Evolutionary conservation across 371 early-diverging fungal species (phyloP), one percentile per base, ranked within the genome.

Genomic region (Rhizopus delemar): DNA sequence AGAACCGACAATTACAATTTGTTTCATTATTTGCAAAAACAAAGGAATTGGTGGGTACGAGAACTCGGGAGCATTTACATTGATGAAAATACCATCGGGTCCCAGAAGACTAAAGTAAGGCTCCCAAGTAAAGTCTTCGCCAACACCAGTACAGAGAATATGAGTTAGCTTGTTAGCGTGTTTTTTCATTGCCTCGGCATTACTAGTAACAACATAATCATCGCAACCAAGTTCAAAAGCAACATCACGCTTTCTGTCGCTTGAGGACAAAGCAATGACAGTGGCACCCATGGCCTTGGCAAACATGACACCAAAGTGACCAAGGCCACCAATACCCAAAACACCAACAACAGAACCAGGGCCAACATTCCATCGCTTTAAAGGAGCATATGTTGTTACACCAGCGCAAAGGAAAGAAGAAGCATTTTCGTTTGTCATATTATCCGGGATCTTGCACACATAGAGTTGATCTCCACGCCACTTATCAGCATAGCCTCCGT

Each of bases 231-330:
- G 65, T 1, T 56, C 56, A 5, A 56, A 56, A n/a, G 76, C 76
- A 46, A 69, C 70, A 0, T 68, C 63, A 22, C 62, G 64, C 56
- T 75, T 75, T 11, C 66, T 55, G 22, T 70, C 68, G 0, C 65
- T 71, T 33, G 48, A 39, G 9, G 70, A 70, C 11, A 75, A 46
- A n/a, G 68, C 75, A 35, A 72, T 57, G 0, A 91, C 90, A 31
- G 88, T 75, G n/a, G 88, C 85, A 38, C 91, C 90, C 65, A 80
- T 68, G n/a, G 77, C 77, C 49, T 74, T 71, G 33, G 83, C 84
- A 62, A 71, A 87, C 54, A 86, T 82, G 7, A 69, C 62, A 36
- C 78, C 90, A 72, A 86, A 75, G 41, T 90, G 90, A 48, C 90
- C 90, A 12, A 90, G 71, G 41, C 91, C 91, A 55, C 89, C 65